Evolutionary conservation across 805 yeast species (phyloP).

Genomic region (Saturnispora sanitii): DNA sequence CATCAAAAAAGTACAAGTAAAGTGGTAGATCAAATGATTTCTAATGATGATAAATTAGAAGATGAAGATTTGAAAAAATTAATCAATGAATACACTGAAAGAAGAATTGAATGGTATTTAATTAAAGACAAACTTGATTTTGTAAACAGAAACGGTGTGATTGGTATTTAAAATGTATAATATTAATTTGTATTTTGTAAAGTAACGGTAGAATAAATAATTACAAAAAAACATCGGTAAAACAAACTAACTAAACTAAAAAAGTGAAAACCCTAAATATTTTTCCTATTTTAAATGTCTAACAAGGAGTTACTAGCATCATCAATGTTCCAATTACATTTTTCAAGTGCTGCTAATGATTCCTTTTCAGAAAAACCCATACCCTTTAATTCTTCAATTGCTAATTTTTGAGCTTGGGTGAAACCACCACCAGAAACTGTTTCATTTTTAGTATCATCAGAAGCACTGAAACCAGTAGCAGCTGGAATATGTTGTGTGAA

Average conservation of each 20-base stretch:
- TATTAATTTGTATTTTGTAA: background rate
- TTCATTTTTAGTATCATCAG: background rate
- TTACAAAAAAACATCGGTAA: background rate
- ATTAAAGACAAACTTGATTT: conserved; percentile 39
- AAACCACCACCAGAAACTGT: conserved; percentile 7
- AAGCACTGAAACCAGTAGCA: conserved; percentile 12
- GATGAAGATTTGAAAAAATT: conserved; percentile 29
- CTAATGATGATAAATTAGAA: conserved; percentile 4
- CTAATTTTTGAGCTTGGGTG: conserved; percentile 30
- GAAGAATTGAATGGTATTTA: conserved; percentile 35
- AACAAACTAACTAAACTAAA: background rate
- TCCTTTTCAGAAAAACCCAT: conserved; percentile 77
- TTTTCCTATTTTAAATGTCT: conserved; percentile 34
- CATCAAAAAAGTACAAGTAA: conserved; percentile 6
- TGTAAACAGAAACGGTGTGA: conserved; percentile 36
- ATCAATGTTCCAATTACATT: conserved; percentile 65
- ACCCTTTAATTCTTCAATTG: conserved; percentile 69
- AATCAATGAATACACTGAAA: conserved; percentile 31
- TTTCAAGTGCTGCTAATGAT: conserved; percentile 58
- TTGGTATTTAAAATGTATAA: conserved; percentile 18
- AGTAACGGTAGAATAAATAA: conserved; percentile 4
- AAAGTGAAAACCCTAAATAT: background rate
- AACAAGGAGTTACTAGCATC: conserved; percentile 80
- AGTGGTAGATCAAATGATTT: conserved; percentile 2
- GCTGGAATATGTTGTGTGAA: conserved; percentile 11